Conservation (phyloP, 345 rosid species). For the Theobroma cacao region DNA sequence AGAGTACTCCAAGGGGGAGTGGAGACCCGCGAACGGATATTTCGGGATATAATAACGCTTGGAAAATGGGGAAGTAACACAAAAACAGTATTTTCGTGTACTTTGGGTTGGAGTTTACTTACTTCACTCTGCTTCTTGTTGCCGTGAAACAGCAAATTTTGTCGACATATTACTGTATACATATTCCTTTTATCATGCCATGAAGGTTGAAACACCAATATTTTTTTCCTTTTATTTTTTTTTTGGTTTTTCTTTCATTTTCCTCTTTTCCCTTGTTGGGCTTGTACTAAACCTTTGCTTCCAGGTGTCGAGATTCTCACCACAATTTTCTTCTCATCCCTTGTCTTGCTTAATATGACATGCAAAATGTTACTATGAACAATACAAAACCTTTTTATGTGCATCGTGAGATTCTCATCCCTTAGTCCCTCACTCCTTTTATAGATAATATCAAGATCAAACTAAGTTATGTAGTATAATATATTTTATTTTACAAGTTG, state of each 20-base stretch:
- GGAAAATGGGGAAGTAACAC: background rate
- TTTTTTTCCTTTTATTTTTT: no score
- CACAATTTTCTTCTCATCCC: background rate
- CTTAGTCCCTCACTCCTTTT: no score
- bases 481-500: background rate
- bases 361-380: no score
- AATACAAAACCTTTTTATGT: no score
- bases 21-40: slow-evolving; percentile 18
- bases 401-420: no score
- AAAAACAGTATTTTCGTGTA: background rate
- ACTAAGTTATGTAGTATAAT: no score
- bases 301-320: background rate
- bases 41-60: slow-evolving; percentile 10
- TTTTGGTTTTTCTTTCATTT: background rate
- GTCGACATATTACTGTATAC: background rate
- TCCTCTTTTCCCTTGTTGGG: background rate
- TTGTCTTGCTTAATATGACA: no score
- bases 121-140: background rate
- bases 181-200: background rate
- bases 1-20: background rate
- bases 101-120: slow-evolving; percentile 4
- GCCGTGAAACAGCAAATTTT: background rate
- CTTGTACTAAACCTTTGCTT: background rate
- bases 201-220: background rate
- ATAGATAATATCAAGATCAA: no score